Percentiles rank a stretch among this genome's conserved stretches.
Conservation (phyloP, 2,329 filamentous ascomycete species). For the Cryphonectria radicalis region DNA sequence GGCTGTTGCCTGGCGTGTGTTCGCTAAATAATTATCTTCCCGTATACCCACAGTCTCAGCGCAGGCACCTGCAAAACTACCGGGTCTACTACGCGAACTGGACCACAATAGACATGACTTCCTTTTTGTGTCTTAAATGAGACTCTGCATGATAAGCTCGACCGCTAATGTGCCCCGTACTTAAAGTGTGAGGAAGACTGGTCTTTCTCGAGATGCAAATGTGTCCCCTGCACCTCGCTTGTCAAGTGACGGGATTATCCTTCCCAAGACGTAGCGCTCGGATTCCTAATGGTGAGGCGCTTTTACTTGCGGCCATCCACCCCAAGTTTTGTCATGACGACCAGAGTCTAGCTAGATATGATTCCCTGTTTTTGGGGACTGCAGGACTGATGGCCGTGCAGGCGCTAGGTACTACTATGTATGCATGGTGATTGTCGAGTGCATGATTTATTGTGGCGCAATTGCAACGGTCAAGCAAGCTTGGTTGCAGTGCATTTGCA, state of each 20-base stretch:
- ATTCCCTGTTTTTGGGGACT: not conserved
- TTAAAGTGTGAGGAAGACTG: not conserved
- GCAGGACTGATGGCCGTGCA: not conserved
- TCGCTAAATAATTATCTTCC: not conserved
- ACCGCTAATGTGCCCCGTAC: not conserved
- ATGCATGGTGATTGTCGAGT: not conserved
- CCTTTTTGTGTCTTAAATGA: not conserved
- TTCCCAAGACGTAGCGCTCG: not conserved
- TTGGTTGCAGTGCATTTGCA: constrained; percentile 7
- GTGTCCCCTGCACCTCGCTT: not conserved
- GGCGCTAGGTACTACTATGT: not conserved
- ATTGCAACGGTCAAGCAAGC: constrained; percentile 2
- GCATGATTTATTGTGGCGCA: not conserved
- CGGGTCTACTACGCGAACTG: not conserved
- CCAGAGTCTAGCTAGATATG: not conserved
- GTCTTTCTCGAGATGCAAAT: not conserved
- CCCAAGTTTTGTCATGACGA: not conserved
- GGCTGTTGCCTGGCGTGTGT: not conserved
- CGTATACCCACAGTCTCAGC: not conserved
- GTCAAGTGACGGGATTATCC: not conserved
- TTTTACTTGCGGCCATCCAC: not conserved
- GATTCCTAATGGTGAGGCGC: not conserved
- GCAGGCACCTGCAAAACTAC: not conserved
- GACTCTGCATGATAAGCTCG: not conserved
- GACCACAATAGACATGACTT: not conserved